Evolutionary conservation across 2,329 filamentous ascomycete species (phyloP).

Genomic region (Simplicillium sp.): DNA sequence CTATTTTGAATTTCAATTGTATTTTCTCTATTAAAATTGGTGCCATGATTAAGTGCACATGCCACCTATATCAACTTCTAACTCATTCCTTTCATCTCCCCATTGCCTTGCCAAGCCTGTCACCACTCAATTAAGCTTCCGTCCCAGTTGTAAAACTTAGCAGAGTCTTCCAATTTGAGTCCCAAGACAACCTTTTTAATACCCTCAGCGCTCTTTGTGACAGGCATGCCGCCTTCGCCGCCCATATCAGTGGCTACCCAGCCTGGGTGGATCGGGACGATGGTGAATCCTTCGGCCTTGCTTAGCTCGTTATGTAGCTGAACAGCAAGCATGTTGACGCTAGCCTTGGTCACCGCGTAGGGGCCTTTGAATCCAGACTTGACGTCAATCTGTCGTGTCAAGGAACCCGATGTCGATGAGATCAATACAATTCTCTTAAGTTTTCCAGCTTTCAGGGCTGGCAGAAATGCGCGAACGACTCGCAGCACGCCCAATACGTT

Average conservation of each 20-base stretch:
- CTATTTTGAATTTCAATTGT: no score
- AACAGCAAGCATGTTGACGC: conserved; percentile 5
- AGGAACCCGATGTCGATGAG: conserved; percentile 2
- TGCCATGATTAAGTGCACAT: no score
- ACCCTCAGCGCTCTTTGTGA: conserved; percentile 3
- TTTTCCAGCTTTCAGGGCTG: conserved; percentile 4
- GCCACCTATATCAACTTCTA: no score
- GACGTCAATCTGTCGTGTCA: conserved; percentile 3
- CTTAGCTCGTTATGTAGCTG: conserved; percentile 7
- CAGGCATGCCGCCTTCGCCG: conserved; percentile 4
- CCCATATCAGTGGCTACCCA: conserved; percentile 4
- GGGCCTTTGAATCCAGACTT: neutral
- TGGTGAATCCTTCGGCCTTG: conserved; percentile 5
- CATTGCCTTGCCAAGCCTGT: conserved; percentile 4
- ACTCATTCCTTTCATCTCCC: no score
- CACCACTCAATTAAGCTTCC: no score
- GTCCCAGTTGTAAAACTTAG: conserved; percentile 5
- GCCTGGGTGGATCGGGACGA: conserved; percentile 5
- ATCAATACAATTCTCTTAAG: conserved; percentile 6
- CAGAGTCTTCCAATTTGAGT: conserved; percentile 5
- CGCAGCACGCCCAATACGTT: conserved; percentile 5
- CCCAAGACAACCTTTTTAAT: conserved; percentile 2
- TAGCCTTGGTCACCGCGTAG: conserved; percentile 5
- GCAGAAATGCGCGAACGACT: conserved; percentile 5
- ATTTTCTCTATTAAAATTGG: no score